phyloP scores from a whole-genome alignment of 257 asterid genomes.

The Asclepias syriaca region DNA sequence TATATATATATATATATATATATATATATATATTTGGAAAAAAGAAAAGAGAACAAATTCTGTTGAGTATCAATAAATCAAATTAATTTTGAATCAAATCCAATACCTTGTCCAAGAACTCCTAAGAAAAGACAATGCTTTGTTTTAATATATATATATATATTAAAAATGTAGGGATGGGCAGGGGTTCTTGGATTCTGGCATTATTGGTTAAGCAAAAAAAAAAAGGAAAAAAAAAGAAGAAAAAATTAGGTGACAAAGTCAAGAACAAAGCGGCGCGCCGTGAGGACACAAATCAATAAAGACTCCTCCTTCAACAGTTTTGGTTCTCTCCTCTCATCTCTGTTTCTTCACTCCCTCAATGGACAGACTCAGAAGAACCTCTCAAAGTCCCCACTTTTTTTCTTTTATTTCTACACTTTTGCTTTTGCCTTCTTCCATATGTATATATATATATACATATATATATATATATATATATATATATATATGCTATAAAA shows the following conservation, averaged over 20 bases:
- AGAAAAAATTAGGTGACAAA: background rate
- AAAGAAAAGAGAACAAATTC: too few relatives aligned
- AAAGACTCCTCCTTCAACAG: conserved; percentile 26
- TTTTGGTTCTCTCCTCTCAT: conserved; percentile 21
- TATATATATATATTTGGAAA: too few relatives aligned
- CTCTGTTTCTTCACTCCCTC: conserved; percentile 5
- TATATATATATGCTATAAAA: background rate
- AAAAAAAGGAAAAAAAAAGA: background rate
- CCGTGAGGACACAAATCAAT: conserved; percentile 14
- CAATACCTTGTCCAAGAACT: too few relatives aligned
- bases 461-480: background rate
- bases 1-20: too few relatives aligned
- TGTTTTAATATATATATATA: too few relatives aligned
- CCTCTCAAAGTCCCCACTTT: background rate
- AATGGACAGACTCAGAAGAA: background rate
- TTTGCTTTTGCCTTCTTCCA: conserved; percentile 37
- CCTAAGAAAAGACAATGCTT: too few relatives aligned
- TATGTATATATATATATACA: too few relatives aligned
- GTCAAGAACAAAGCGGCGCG: conserved; percentile 24
- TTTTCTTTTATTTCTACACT: conserved; percentile 14
- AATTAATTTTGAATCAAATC: too few relatives aligned
- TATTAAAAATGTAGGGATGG: background rate
- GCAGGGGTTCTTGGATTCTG: background rate
- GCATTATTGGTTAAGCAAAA: background rate
- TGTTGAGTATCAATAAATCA: too few relatives aligned